Percentiles rank a stretch among this genome's conserved stretches.
Conservation (phyloP, 345 rosid genomes). For the Salix viminalis region DNA sequence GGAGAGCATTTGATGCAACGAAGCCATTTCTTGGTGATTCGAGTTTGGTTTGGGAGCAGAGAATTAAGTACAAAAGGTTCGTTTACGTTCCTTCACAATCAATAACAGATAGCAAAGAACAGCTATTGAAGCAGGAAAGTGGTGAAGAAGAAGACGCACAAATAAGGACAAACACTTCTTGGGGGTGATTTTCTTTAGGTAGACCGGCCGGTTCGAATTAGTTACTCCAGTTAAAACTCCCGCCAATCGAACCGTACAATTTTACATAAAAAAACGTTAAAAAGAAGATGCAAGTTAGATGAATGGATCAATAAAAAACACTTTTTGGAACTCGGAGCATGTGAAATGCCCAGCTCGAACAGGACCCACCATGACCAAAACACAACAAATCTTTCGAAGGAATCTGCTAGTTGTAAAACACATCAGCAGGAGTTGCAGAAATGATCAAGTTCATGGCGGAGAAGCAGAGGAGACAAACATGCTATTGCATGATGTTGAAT, state of each 20-base stretch:
- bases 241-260: not conserved
- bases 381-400: not conserved
- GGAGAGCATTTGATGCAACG: constrained; percentile 41
- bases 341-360: not conserved
- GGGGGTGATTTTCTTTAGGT: not conserved
- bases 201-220: not conserved
- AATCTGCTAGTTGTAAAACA: not conserved
- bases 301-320: not conserved
- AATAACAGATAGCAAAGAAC: constrained; percentile 16
- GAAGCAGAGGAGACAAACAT: not conserved
- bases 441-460: not conserved
- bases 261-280: not conserved
- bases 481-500: not conserved
- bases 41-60: constrained; percentile 7
- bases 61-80: constrained; percentile 5
- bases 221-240: constrained; percentile 2
- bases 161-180: constrained; percentile 17
- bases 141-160: not conserved
- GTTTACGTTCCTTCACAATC: constrained; percentile 19
- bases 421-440: not conserved
- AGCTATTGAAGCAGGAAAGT: constrained; percentile 3
- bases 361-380: not conserved
- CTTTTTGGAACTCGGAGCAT: not conserved
- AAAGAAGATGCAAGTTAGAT: not conserved
- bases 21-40: constrained; percentile 24